phyloP scores from a whole-genome alignment of 78 protist species.

The Dictyostelium capitatum region DNA sequence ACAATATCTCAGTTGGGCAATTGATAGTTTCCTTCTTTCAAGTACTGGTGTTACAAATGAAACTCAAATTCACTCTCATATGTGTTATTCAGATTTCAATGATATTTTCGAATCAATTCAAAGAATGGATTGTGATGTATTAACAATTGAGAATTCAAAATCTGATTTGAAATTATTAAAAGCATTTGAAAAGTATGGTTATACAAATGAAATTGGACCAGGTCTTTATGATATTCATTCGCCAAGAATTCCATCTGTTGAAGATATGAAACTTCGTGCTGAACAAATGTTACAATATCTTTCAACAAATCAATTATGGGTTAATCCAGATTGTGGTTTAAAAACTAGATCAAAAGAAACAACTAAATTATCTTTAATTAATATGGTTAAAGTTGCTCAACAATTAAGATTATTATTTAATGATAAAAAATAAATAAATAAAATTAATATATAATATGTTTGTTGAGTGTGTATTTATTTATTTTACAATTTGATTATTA shows the following conservation, averaged over 20 bases:
- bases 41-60: constrained; percentile 71
- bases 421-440: background rate
- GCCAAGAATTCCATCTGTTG: constrained; percentile 85
- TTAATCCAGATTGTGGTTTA: constrained; percentile 92
- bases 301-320: constrained; percentile 57
- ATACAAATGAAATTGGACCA: constrained; percentile 89
- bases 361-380: constrained; percentile 39
- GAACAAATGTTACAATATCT: constrained; percentile 68
- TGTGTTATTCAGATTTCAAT: constrained; percentile 92
- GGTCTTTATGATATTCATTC: constrained; percentile 93
- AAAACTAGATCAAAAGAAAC: constrained; percentile 79
- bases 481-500: too few species aligned
- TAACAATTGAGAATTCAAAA: constrained; percentile 87
- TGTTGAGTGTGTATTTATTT: too few species aligned
- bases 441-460: background rate
- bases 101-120: constrained; percentile 83
- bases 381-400: constrained; percentile 80
- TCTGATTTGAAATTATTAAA: constrained; percentile 74
- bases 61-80: constrained; percentile 90
- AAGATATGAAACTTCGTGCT: constrained; percentile 76
- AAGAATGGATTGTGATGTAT: constrained; percentile 87
- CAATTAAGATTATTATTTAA: background rate
- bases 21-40: constrained; percentile 72
- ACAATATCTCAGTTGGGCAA: constrained; percentile 84
- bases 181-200: constrained; percentile 82